Base-by-base conservation (phyloP, 192 early-diverging fungal genomes). In the Fimicolochytrium jonesii region DNA sequence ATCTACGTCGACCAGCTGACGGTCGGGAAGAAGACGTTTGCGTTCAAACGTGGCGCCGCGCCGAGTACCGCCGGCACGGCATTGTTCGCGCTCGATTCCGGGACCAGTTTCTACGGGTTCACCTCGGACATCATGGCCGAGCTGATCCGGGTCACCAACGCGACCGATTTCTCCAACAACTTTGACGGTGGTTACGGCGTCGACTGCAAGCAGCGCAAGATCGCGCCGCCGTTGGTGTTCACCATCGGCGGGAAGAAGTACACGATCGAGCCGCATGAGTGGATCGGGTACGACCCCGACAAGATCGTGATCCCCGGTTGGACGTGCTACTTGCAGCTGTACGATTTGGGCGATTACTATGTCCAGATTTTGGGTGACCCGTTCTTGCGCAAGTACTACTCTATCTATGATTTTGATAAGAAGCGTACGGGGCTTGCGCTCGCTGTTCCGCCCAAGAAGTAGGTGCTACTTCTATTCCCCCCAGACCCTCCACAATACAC, bases 341-440 rank as follows among this genome's bases (percentile, higher is more conserved):
- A 47, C 46, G 46, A 53, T 22, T 44, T 44, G 5, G 41, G 22
- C 56, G 33, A n/a, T 11, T 6, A 6, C 13, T 15, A 15, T 30
- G 6, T 7, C 5, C 7, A 33, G 7, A 44, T 57, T 23, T 26
- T 62, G 11, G 64, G 64, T 18, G 37, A n/a, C 17, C 30, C 39
- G 5, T 61, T 67, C 50, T 49, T 67, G 34, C 33, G 32, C 32
- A 67, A 67, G 37, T 67, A 51, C 45, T 67, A 67, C 29, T 49
- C 44, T 17, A 29, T 67, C 13, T 67, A 42, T 48, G 66, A 67
- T 37, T 37, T 67, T 17, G 48, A 51, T 17, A 48, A 63, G 34
- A 15, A 10, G 35, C 63, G 54, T 22, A 28, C 54, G 2, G 63
- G 63, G 0, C 51, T 65, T 7, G 63, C 63, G 17, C 18, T 4